Base-by-base conservation (phyloP, 2,329 filamentous ascomycete genomes). In the Cyclaneusma minus region DNA sequence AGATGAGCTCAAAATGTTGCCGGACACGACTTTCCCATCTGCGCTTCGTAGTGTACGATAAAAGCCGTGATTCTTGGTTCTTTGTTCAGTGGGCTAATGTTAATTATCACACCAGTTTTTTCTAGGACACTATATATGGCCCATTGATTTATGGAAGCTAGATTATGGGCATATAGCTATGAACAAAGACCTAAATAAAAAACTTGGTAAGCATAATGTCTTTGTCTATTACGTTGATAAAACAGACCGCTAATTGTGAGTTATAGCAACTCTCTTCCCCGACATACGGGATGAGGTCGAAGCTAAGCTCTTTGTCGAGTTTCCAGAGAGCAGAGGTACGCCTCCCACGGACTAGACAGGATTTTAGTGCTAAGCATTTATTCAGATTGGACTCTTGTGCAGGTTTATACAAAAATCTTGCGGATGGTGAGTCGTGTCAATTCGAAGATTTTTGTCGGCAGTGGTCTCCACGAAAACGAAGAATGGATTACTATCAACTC, bases 1-100 rank as follows among this genome's bases (percentile, higher is more conserved):
- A 11, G 34, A 36, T 25, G 31, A 37, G 15, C 11, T 35, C 20
- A 35, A 35, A 24, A 32, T 33, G 32, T 16, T 33, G 13, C 32
- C 27, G n/a, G 32, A 35, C 15, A 29, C 18, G 15, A 21, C 13
- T 10, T 28, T 35, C 12, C 23, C 26, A 24, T 30, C 30, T 14
- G 5, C 26, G 7, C 10, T 32, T 3, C 9, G n/a, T 9, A 21
- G 21, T 24, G 16, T 31, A 27, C 27, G 21, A 11, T 21, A 13
- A 23, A 12, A 12, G 4, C 3, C 4, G 15, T 7, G 10, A 7
- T 5, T 19, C 13, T 10, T 28, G 12, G 6, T 12, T 6, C 13
- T 14, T 11, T 8, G 15, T 9, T 27, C n/a, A n/a, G n/a, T n/a
- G n/a, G n/a, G n/a, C n/a, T n/a, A n/a, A n/a, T n/a, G n/a, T n/a